A percentile compares a stretch with the other conserved stretches of the same genome.
Conservation (phyloP, 2,329 filamentous ascomycete genomes). For the Botrytis squamosa region DNA sequence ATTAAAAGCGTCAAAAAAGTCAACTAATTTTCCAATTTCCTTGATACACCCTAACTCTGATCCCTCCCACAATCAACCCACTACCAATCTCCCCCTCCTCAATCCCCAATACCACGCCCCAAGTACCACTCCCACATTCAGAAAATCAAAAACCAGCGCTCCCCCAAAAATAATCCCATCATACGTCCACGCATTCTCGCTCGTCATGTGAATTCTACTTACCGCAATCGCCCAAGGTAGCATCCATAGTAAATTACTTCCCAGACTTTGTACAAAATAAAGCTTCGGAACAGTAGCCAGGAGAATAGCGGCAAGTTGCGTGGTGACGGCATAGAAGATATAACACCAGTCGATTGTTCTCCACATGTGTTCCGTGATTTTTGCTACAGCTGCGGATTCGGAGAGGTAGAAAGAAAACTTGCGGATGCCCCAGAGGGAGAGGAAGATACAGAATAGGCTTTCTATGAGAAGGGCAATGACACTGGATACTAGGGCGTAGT, state of each 20-base stretch:
- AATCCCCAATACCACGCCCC: slow-evolving; percentile 27
- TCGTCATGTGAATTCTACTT: slow-evolving; percentile 48
- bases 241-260: slow-evolving; percentile 66
- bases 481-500: slow-evolving; percentile 54
- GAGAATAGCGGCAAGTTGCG: slow-evolving; percentile 63
- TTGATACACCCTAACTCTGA: not conserved
- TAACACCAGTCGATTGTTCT: slow-evolving; percentile 64
- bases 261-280: slow-evolving; percentile 67
- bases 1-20: not conserved
- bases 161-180: slow-evolving; percentile 67
- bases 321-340: slow-evolving; percentile 65
- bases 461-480: slow-evolving; percentile 57
- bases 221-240: slow-evolving; percentile 69
- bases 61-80: not conserved
- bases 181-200: slow-evolving; percentile 63
- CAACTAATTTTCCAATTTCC: not conserved
- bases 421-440: slow-evolving; percentile 58
- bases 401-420: slow-evolving; percentile 64
- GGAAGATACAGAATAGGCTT: slow-evolving; percentile 59
- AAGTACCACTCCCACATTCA: slow-evolving; percentile 28
- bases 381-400: slow-evolving; percentile 54
- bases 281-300: slow-evolving; percentile 61
- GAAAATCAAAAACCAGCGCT: slow-evolving; percentile 64
- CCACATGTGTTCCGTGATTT: slow-evolving; percentile 61
- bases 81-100: slow-evolving; percentile 23